Base-by-base conservation (phyloP, 2,329 filamentous ascomycete genomes). In the Aspergillus sp. region DNA sequence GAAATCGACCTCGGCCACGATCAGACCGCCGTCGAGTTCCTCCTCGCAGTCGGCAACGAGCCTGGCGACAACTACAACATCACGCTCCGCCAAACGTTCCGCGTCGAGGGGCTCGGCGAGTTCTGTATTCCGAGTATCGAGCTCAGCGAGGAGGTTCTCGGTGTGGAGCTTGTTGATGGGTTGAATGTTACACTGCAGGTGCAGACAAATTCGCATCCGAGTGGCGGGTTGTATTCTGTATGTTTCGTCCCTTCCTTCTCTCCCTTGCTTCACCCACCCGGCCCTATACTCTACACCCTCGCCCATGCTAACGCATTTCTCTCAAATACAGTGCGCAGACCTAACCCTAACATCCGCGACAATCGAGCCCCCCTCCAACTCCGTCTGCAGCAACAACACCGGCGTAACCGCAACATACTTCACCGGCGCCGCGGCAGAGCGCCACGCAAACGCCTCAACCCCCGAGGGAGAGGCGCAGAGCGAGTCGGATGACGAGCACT, bases 101-200 rank as follows among this genome's bases (percentile, higher is more conserved):
- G 87, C 81, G 79, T 85, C 75, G 71, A 87, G 78, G 75, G 90
- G 71, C 76, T 84, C 19, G 88, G 90, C 51, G 81, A 83, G 51
- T 87, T 92, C 70, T 93, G 90, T 76, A 69, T 92, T 13, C 84
- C 87, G 8, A 76, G 82, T 64, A 77, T 93, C 15, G 72, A 77
- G 31, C 75, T 78, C 7, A 66, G 68, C 38, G 59, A 70, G 50
- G 59, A 67, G 3, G 28, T 65, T 6, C 59, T 76, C 13, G 79
- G 78, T 6, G 65, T 86, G 25, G 80, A 81, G 53, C 76, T 88
- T 43, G 74, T 73, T 25, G 86, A 90, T 43, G 90, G 90, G 47
- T 82, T 84, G 66, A 81, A 85, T 52, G 90, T 84, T 15, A 89
- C 86, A 34, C 79, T 93, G 59, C 90, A 92, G 78, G 86, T 93